phyloP scores from a whole-genome alignment of 2,329 filamentous ascomycete species.

The Aspergillus tamarii region DNA sequence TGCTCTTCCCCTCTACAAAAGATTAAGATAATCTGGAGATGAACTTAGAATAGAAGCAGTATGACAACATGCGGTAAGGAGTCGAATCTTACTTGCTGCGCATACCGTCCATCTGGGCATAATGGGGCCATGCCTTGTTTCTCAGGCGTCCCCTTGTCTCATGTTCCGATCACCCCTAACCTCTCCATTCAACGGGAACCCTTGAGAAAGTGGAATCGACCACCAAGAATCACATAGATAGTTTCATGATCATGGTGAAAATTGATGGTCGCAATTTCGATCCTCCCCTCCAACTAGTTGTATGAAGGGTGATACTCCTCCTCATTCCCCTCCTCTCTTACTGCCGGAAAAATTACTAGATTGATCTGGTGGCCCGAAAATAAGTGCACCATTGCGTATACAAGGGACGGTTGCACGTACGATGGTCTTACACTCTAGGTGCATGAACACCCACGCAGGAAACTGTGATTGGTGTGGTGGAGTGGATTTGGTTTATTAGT shows the following conservation, averaged over 20 bases:
- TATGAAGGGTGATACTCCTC: background rate
- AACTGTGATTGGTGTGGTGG: background rate
- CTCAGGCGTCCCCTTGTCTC: conserved; percentile 1
- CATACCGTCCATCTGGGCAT: background rate
- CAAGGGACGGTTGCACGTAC: background rate
- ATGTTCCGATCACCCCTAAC: conserved; percentile 1
- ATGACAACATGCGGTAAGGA: background rate
- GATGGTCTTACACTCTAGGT: conserved; percentile 4
- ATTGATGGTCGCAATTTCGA: background rate
- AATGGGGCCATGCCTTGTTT: background rate
- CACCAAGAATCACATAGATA: background rate
- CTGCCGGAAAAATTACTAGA: background rate
- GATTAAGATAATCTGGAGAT: conserved; percentile 1
- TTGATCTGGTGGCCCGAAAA: background rate
- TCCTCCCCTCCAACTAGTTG: background rate
- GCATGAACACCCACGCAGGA: background rate
- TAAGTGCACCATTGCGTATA: conserved; percentile 3
- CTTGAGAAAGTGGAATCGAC: background rate
- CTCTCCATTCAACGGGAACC: background rate
- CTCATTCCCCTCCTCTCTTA: background rate
- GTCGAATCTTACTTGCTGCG: background rate
- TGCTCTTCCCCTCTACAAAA: background rate
- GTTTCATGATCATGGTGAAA: background rate
- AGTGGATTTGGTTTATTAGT: background rate
- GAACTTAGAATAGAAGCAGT: background rate